Evolutionary conservation across 108 stramenopile species (phyloP).

Genomic region (Nitzschia sp.): DNA sequence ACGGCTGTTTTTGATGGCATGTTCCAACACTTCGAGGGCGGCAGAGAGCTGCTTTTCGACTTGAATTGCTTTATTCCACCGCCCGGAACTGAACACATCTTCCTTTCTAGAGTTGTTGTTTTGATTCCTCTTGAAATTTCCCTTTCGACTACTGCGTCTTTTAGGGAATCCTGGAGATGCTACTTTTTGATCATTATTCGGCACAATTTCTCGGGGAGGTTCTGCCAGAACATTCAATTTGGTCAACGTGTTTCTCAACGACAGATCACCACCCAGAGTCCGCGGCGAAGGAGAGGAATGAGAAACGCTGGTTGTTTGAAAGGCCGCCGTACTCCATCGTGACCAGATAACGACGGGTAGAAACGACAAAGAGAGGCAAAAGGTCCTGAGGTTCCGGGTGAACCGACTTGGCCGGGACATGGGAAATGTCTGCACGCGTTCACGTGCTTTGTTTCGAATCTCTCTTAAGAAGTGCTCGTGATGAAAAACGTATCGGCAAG

Average conservation of each 20-base stretch:
- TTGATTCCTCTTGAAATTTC: not conserved
- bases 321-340: not conserved
- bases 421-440: no score
- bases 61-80: conserved; percentile 4
- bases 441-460: no score
- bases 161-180: not conserved
- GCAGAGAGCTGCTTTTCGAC: not conserved
- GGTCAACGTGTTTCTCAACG: not conserved
- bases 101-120: conserved; percentile 4
- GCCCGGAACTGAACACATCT: not conserved
- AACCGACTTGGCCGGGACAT: no score
- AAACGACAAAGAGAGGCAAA: not conserved
- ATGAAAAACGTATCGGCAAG: no score
- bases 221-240: not conserved
- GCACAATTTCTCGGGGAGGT: not conserved
- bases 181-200: not conserved
- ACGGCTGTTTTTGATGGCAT: not conserved
- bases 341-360: not conserved
- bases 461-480: no score
- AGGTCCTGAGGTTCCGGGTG: no score
- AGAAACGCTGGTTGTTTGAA: not conserved
- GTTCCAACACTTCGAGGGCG: conserved; percentile 1
- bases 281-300: not conserved
- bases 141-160: not conserved
- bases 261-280: not conserved